These are phyloP conservation scores for Rhododendron vialii DNA, from an alignment of 148 eudicot genomes.

Conservation along the genomic window DNA sequence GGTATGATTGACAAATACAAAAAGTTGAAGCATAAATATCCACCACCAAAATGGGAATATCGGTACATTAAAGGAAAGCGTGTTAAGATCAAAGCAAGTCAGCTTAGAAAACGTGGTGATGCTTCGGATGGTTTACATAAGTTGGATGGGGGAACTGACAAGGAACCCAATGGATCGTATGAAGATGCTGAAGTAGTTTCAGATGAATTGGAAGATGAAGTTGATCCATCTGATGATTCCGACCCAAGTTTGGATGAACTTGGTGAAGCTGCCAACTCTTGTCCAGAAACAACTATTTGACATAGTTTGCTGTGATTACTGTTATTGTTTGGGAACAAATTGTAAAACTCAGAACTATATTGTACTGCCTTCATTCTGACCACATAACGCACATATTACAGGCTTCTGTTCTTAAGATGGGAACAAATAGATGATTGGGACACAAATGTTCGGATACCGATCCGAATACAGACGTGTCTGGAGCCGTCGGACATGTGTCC, in stretches of 20 bases:
- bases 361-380: not conserved
- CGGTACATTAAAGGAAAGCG: slow-evolving; percentile 80
- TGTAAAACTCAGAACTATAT: not conserved
- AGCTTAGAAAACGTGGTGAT: slow-evolving; percentile 21
- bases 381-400: not conserved
- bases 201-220: slow-evolving; percentile 15
- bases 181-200: slow-evolving; percentile 11
- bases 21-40: slow-evolving; percentile 70
- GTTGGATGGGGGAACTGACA: slow-evolving; percentile 20
- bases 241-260: slow-evolving; percentile 14
- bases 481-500: not conserved
- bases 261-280: slow-evolving; percentile 15
- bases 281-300: not conserved
- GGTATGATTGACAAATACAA: slow-evolving; percentile 79
- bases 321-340: not conserved
- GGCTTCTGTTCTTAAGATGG: not conserved
- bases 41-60: slow-evolving; percentile 82
- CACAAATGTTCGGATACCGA: not conserved
- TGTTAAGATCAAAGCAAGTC: slow-evolving; percentile 47
- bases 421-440: not conserved
- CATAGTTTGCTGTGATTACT: not conserved
- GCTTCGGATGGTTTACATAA: slow-evolving; percentile 13
- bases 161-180: slow-evolving; percentile 6
- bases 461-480: not conserved
- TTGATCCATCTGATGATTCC: slow-evolving; percentile 2